Evolutionary conservation across 2,329 filamentous ascomycete species (phyloP), one percentile per base, ranked within the genome.

Genomic region (Trichoderma citrinoviride): DNA sequence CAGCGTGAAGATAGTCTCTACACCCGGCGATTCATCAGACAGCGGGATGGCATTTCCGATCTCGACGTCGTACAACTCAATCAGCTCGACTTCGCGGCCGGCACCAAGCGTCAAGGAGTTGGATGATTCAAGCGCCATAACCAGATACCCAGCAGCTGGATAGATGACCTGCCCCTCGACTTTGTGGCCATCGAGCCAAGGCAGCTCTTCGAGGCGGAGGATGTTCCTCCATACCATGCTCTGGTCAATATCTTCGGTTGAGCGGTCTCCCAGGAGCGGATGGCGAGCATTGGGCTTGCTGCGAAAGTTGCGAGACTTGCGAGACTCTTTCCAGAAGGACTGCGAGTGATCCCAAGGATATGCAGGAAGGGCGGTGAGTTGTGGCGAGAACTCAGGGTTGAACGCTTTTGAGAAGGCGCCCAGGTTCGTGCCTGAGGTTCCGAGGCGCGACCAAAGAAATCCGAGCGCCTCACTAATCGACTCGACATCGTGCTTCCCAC

Each of bases 151-250:
- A 7, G 78, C 65, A 23, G 56, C 55, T 5, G 63, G 55, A 19
- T 57, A 62, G n/a, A 61, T 29, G 3, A 50, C 33, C 12, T 44
- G 33, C 3, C 37, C 17, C 14, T 49, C 23, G n/a, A 73, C 0
- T 68, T 74, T 62, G 33, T 83, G 80, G 5, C 79, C 74, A 0
- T 67, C 44, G 1, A 82, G 67, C 81, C 81, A 83, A 0, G 71
- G 67, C 3, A 76, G 64, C 37, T 77, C 73, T 1, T 61, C 52
- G 1, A 68, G 56, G 3, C 67, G 66, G 7, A 60, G 3, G 4
- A 49, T 60, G 41, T 56, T 56, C 8, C 40, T 33, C 54, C 54
- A 44, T 12, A 41, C 15, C 21, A 37, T 33, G 2, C 14, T 21
- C 27, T 43, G 37, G 14, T 56, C 54, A 3, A 25, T 25, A 44